Conservation (phyloP, 352 stramenopile species). For the Pythium inflatum region DNA sequence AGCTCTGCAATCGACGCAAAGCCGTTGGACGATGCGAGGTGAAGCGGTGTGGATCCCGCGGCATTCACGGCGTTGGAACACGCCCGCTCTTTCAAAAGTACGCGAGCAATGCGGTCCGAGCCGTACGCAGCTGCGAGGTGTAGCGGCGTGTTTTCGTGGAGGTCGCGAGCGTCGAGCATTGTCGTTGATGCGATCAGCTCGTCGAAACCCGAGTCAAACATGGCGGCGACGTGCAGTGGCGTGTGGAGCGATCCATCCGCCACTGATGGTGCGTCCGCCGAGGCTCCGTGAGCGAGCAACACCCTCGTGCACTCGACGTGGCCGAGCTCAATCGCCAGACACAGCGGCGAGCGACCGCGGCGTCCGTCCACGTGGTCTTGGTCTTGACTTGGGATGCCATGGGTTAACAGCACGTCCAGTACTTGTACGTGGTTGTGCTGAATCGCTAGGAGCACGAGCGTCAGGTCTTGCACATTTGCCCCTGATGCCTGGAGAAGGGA, state of each 20-base stretch:
- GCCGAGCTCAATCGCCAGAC: constrained; percentile 11
- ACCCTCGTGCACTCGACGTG: constrained; percentile 17
- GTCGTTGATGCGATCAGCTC: constrained; percentile 17
- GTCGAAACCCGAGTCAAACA: constrained; percentile 29
- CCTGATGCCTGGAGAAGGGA: too few relatives aligned
- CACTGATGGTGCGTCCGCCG: constrained; percentile 20
- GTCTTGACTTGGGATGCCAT: constrained; percentile 1
- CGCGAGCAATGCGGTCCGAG: constrained; percentile 19
- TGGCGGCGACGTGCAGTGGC: constrained; percentile 40
- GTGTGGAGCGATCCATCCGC: constrained; percentile 35
- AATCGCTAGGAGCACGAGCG: too few relatives aligned
- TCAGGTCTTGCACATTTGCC: too few relatives aligned
- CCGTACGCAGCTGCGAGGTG: constrained; percentile 47
- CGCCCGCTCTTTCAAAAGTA: constrained; percentile 31
- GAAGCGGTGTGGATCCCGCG: constrained; percentile 33
- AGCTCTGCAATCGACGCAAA: constrained; percentile 33
- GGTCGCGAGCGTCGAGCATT: constrained; percentile 36
- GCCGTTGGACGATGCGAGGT: constrained; percentile 45
- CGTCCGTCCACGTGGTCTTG: constrained; percentile 8
- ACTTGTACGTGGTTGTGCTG: too few relatives aligned
- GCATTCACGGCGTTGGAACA: constrained; percentile 40
- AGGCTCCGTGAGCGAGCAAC: constrained; percentile 36
- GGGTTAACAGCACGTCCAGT: constrained; percentile 22
- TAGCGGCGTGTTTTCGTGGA: constrained; percentile 42
- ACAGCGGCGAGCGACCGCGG: constrained; percentile 21